A percentile compares a stretch with the other conserved stretches of the same genome.
Conservation (phyloP, 163 green algal genomes). For the Coccomyxa subellipsoidea region DNA sequence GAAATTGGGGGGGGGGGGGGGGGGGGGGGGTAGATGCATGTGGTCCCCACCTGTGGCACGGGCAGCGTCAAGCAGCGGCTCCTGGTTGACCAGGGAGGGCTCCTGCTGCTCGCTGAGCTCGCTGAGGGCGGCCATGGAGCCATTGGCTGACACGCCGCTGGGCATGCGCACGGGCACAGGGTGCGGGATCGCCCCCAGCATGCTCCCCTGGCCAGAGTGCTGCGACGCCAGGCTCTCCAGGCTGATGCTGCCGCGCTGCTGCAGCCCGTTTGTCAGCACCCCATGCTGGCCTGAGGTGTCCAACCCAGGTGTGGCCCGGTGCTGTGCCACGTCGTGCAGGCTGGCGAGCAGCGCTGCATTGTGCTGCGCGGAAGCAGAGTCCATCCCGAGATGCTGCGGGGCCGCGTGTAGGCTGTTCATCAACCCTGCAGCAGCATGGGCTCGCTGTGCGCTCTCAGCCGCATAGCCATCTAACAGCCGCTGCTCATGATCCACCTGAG, state of each 20-base stretch:
- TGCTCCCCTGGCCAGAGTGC: slow-evolving; percentile 2
- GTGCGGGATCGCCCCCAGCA: neutral
- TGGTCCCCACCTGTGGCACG: neutral
- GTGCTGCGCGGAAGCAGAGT: neutral
- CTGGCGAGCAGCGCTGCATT: neutral
- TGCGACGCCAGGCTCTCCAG: neutral
- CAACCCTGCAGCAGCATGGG: neutral
- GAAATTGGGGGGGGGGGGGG: too few species aligned
- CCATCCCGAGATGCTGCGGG: neutral
- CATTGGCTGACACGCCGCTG: neutral
- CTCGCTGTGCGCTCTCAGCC: neutral
- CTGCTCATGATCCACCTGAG: slow-evolving; percentile 4
- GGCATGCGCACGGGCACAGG: neutral
- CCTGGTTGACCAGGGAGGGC: neutral
- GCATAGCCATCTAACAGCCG: neutral
- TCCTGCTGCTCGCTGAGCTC: neutral
- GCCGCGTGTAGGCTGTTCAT: slow-evolving; percentile 2
- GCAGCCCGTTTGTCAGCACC: neutral
- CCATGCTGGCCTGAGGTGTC: neutral
- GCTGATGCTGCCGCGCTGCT: neutral
- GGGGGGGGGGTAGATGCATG: too few species aligned
- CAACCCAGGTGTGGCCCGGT: neutral
- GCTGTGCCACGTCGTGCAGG: neutral
- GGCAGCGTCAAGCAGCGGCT: neutral
- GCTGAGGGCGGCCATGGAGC: neutral